phyloP scores from a whole-genome alignment of 1,139 yeast species.

The Yamadazyma epiphylla region DNA sequence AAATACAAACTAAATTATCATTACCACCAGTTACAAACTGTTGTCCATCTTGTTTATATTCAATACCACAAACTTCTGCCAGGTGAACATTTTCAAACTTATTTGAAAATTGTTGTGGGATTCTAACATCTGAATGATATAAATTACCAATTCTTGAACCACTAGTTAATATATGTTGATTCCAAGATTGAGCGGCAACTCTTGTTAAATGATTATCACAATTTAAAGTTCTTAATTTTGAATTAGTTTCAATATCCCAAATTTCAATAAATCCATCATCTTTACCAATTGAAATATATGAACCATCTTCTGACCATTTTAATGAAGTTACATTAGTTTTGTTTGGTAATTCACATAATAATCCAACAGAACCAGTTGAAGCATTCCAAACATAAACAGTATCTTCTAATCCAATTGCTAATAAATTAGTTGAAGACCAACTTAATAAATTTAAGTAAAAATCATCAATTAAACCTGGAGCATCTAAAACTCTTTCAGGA shows the following conservation, averaged over 20 bases:
- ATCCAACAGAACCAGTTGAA: constrained; percentile 71
- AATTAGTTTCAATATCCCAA: constrained; percentile 85
- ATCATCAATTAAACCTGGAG: constrained; percentile 93
- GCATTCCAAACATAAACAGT: constrained; percentile 94
- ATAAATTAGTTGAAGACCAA: constrained; percentile 81
- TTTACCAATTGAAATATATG: constrained; percentile 79
- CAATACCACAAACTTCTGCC: constrained; percentile 92
- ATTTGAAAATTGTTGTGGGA: constrained; percentile 71
- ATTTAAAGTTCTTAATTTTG: constrained; percentile 73
- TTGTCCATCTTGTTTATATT: constrained; percentile 79
- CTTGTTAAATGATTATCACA: constrained; percentile 62
- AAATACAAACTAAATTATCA: constrained; percentile 87
- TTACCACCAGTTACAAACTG: constrained; percentile 93
- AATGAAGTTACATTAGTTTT: constrained; percentile 65
- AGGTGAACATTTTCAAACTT: constrained; percentile 52
- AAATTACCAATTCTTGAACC: constrained; percentile 85
- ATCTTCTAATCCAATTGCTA: constrained; percentile 87
- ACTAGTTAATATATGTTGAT: constrained; percentile 70
- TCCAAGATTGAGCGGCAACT: constrained; percentile 86
- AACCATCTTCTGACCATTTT: constrained; percentile 90
- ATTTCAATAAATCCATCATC: constrained; percentile 85
- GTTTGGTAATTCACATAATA: constrained; percentile 56
- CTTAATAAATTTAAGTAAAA: constrained; percentile 82
- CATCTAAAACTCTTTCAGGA: constrained; percentile 92
- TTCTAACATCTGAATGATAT: constrained; percentile 89